phyloP scores from a whole-genome alignment of 1,139 yeast species.

The Kazachstania sp. region DNA sequence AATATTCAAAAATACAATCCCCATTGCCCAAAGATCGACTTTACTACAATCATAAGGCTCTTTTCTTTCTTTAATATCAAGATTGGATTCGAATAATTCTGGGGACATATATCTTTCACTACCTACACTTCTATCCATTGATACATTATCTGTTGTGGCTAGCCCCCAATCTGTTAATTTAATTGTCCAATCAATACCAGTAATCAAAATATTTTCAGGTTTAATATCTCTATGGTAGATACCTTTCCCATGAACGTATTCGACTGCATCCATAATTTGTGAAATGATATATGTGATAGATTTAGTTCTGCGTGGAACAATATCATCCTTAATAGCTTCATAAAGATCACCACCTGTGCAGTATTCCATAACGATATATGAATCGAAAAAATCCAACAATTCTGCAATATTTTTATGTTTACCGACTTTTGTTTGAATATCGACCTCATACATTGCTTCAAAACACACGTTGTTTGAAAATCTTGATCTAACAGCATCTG shows the following conservation, averaged over 20 bases:
- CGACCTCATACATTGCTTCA: slow-evolving; percentile 75
- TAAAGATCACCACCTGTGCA: slow-evolving; percentile 89
- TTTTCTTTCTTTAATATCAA: slow-evolving; percentile 35
- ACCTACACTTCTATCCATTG: slow-evolving; percentile 84
- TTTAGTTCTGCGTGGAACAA: slow-evolving; percentile 67
- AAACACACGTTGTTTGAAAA: slow-evolving; percentile 36
- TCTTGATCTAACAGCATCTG: slow-evolving; percentile 27
- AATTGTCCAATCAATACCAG: slow-evolving; percentile 66
- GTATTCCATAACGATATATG: slow-evolving; percentile 76
- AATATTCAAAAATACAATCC: slow-evolving; percentile 74
- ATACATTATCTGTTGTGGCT: slow-evolving; percentile 58
- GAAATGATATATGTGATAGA: slow-evolving; percentile 66
- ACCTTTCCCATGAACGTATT: slow-evolving; percentile 61
- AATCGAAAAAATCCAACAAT: slow-evolving; percentile 68
- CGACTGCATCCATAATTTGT: slow-evolving; percentile 72
- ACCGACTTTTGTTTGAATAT: slow-evolving; percentile 64
- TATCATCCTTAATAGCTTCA: slow-evolving; percentile 78
- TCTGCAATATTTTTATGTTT: slow-evolving; percentile 46
- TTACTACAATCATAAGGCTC: slow-evolving; percentile 73
- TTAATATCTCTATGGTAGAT: slow-evolving; percentile 85
- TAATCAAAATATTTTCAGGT: slow-evolving; percentile 78
- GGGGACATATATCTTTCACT: slow-evolving; percentile 98
- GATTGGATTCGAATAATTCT: slow-evolving; percentile 55
- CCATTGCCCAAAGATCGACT: slow-evolving; percentile 90
- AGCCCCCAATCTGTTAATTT: slow-evolving; percentile 90